phyloP scores from a whole-genome alignment of 768 basidiomycete species.

The Boletus eberwhitei region DNA sequence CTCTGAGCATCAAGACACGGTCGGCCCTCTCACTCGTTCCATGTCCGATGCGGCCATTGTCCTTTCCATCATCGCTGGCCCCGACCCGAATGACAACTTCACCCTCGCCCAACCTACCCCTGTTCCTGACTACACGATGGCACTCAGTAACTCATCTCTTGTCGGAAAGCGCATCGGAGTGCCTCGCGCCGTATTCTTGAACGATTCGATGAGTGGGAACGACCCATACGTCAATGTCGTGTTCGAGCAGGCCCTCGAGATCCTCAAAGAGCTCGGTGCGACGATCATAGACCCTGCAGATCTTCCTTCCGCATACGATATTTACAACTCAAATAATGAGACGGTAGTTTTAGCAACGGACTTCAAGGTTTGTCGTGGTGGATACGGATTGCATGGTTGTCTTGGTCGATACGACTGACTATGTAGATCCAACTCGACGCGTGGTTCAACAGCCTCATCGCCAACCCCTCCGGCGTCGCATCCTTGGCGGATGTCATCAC shows the following conservation, averaged over 20 bases:
- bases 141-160: constrained; percentile 47
- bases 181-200: constrained; percentile 38
- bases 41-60: constrained; percentile 54
- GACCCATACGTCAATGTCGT: constrained; percentile 33
- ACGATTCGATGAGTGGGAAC: constrained; percentile 24
- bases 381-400: not conserved
- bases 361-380: constrained; percentile 47
- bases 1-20: constrained; percentile 54
- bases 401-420: not conserved
- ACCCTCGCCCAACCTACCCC: constrained; percentile 48
- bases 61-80: constrained; percentile 54
- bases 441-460: constrained; percentile 44
- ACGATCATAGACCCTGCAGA: constrained; percentile 62
- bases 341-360: constrained; percentile 51
- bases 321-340: constrained; percentile 49
- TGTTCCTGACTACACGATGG: constrained; percentile 55
- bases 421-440: constrained; percentile 49
- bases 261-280: constrained; percentile 39
- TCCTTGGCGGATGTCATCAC: constrained; percentile 55
- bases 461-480: constrained; percentile 58
- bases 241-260: constrained; percentile 40
- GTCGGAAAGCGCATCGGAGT: constrained; percentile 53
- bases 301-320: constrained; percentile 52
- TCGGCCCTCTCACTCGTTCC: constrained; percentile 55
- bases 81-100: constrained; percentile 52